Evolutionary conservation across 495 filamentous ascomycete genomes (phyloP).

Genomic region (Aspergillus ellipticus): DNA sequence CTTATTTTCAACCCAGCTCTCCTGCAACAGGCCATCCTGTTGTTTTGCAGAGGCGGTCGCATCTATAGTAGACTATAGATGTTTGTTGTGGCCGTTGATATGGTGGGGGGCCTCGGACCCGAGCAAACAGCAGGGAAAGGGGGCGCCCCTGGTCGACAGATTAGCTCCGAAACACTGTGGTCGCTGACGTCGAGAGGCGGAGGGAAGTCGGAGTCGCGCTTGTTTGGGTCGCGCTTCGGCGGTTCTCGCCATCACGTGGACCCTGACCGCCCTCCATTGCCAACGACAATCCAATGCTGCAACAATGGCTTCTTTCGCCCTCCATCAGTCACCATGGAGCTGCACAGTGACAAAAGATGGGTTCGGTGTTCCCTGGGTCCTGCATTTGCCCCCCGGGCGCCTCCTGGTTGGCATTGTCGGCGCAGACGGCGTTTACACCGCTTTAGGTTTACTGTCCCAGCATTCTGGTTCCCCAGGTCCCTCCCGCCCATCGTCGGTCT

Average conservation of each 20-base stretch:
- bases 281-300: not conserved
- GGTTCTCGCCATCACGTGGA: not conserved
- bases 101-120: too few species aligned
- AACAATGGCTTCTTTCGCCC: not conserved
- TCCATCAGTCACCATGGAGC: not conserved
- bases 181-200: not conserved
- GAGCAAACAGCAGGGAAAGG: too few species aligned
- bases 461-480: slow-evolving; percentile 21
- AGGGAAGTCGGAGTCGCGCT: not conserved
- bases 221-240: not conserved
- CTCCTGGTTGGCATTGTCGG: not conserved
- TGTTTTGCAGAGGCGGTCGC: too few species aligned
- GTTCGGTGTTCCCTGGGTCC: not conserved
- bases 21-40: too few species aligned
- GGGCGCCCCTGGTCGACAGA: too few species aligned
- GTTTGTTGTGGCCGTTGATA: too few species aligned
- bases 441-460: slow-evolving; percentile 26
- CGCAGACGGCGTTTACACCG: slow-evolving; percentile 18
- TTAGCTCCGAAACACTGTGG: not conserved
- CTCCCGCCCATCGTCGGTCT: slow-evolving; percentile 10
- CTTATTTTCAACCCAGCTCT: too few species aligned
- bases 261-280: not conserved
- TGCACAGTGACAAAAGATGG: not conserved
- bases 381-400: not conserved
- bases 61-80: too few species aligned